Evolutionary conservation across 139 green algal genomes (phyloP).

Genomic region (Chlorella sp.): DNA sequence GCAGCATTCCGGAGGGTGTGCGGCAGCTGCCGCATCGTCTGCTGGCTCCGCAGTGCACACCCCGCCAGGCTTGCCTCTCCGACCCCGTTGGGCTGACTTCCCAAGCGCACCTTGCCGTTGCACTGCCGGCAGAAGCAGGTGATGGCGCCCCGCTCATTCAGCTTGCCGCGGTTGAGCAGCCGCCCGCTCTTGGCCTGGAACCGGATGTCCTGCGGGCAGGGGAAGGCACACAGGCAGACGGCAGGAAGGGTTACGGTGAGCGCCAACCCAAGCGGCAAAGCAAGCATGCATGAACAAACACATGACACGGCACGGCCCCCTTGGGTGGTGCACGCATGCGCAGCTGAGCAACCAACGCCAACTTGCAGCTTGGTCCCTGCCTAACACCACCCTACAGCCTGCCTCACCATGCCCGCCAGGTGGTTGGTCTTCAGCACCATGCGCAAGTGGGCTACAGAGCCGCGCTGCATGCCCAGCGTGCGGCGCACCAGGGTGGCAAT

Average conservation of each 20-base stretch:
- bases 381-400: too few relatives aligned
- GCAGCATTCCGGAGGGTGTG: too few relatives aligned
- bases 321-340: too few relatives aligned
- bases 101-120: constrained; percentile 26
- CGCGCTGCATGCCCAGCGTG: constrained; percentile 30
- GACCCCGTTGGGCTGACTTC: too few relatives aligned
- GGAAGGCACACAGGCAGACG: neutral
- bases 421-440: constrained; percentile 50
- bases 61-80: too few relatives aligned
- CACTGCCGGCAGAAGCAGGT: constrained; percentile 51
- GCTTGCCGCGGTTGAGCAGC: constrained; percentile 30
- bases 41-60: too few relatives aligned
- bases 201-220: constrained; percentile 27
- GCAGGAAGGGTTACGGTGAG: neutral
- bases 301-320: too few relatives aligned
- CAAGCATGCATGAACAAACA: too few relatives aligned
- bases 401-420: constrained; percentile 40
- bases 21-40: too few relatives aligned
- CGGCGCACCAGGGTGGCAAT: constrained; percentile 22
- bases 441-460: constrained; percentile 38
- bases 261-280: neutral
- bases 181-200: constrained; percentile 34
- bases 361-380: too few relatives aligned
- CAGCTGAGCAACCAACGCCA: too few relatives aligned
- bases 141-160: constrained; percentile 51